These are phyloP conservation scores for Plantago lanceolata DNA, from an alignment of 305 asterid species.

Conservation along the genomic window DNA sequence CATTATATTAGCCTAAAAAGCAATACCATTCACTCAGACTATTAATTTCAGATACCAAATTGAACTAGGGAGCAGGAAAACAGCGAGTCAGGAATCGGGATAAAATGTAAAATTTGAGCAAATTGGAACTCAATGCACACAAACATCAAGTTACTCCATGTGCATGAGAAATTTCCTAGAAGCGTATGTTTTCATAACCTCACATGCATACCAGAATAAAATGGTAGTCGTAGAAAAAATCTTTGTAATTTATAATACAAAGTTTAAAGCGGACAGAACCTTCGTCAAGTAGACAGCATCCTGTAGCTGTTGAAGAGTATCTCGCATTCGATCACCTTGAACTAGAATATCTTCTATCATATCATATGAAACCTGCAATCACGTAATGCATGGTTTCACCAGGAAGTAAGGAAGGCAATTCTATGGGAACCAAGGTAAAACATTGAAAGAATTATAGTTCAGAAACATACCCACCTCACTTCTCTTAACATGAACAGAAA, in stretches of 20 bases:
- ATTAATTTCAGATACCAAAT: conserved; percentile 6
- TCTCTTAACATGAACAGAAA: conserved; percentile 63
- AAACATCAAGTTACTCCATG: neutral
- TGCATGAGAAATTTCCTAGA: neutral
- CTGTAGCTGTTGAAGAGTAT: conserved; percentile 81
- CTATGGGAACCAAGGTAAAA: conserved; percentile 11
- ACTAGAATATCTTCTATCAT: conserved; percentile 73
- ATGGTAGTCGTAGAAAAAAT: too few relatives aligned
- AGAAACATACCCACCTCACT: conserved; percentile 60
- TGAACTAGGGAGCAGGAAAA: conserved; percentile 9
- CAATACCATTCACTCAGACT: conserved; percentile 19
- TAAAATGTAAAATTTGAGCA: conserved; percentile 9
- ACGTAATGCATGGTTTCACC: conserved; percentile 16
- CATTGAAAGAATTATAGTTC: conserved; percentile 18
- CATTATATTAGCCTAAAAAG: conserved; percentile 68
- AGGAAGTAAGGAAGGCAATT: conserved; percentile 13
- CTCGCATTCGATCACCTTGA: conserved; percentile 78
- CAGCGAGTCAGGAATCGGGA: too few relatives aligned
- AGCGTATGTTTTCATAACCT: neutral
- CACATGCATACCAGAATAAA: neutral
- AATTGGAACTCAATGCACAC: neutral
- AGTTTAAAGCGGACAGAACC: conserved; percentile 56
- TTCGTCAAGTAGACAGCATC: conserved; percentile 86
- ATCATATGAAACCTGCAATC: conserved; percentile 70
- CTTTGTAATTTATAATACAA: too few relatives aligned